Evolutionary conservation across 169 alveolate genomes (phyloP).

Genomic region (Plasmodium chabaudi): DNA sequence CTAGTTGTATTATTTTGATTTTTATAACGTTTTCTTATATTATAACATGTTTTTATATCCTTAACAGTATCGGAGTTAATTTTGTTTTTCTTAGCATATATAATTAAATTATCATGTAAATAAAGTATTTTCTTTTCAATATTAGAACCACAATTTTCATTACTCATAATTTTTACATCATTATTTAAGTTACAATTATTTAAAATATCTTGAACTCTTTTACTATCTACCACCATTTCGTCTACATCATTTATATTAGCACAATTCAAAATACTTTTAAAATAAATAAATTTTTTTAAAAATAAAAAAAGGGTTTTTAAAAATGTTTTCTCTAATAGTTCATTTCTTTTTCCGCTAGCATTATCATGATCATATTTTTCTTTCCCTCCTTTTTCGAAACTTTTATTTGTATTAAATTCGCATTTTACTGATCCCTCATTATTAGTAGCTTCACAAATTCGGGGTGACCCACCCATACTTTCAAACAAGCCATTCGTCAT

Average conservation of each 20-base stretch:
- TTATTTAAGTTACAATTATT: slow-evolving; percentile 46
- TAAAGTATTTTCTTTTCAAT: slow-evolving; percentile 69
- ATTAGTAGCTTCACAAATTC: neutral
- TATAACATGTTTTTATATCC: slow-evolving; percentile 68
- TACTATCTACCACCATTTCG: slow-evolving; percentile 65
- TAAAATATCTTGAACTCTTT: slow-evolving; percentile 50
- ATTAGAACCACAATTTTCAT: slow-evolving; percentile 14
- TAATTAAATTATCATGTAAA: slow-evolving; percentile 74
- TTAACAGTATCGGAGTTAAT: slow-evolving; percentile 47
- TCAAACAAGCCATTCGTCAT: neutral
- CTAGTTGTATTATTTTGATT: slow-evolving; percentile 23
- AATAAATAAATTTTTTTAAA: slow-evolving; percentile 68
- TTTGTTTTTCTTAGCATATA: slow-evolving; percentile 50
- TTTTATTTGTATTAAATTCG: neutral
- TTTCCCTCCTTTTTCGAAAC: neutral
- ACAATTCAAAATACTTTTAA: slow-evolving; percentile 74
- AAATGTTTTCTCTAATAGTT: slow-evolving; percentile 33
- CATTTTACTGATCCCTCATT: neutral
- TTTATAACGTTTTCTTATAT: slow-evolving; percentile 46
- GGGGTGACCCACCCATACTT: neutral
- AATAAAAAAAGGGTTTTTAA: slow-evolving; percentile 55
- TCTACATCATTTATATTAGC: slow-evolving; percentile 74
- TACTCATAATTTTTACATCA: slow-evolving; percentile 29
- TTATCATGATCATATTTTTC: slow-evolving; percentile 2
- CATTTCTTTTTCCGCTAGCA: slow-evolving; percentile 44